Conservation (phyloP, 1,284 basidiomycete species). For the Trametes sp. region DNA sequence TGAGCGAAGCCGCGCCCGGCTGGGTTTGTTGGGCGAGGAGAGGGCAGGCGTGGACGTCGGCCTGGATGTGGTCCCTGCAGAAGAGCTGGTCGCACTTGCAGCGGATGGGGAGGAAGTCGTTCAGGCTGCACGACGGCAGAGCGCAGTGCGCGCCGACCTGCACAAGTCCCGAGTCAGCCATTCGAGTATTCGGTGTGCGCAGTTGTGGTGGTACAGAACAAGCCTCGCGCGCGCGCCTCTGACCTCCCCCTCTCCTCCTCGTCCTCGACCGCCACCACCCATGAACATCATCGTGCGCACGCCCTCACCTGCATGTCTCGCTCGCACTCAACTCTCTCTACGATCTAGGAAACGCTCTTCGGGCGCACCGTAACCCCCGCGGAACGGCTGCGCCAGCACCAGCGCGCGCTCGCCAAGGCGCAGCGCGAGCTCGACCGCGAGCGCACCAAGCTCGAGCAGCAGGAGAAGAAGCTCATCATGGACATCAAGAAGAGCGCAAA, state of each 20-base stretch:
- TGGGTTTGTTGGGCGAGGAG: conserved; percentile 26
- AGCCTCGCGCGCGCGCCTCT: conserved; percentile 9
- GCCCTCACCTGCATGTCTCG: neutral
- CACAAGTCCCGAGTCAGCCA: conserved; percentile 32
- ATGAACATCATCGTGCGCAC: conserved; percentile 79
- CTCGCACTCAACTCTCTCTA: neutral
- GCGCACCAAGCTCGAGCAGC: conserved; percentile 91
- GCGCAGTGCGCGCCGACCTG: conserved; percentile 63
- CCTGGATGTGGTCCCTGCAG: conserved; percentile 64
- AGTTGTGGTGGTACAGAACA: neutral
- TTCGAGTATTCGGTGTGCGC: conserved; percentile 10
- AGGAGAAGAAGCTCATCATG: conserved; percentile 91
- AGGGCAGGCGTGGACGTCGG: conserved; percentile 64
- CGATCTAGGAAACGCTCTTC: conserved; percentile 87
- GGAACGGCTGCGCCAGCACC: conserved; percentile 95
- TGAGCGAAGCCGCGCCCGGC: conserved; percentile 26
- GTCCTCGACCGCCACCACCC: conserved; percentile 27
- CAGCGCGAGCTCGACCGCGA: conserved; percentile 98
- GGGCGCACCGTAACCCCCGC: conserved; percentile 95
- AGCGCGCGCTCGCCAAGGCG: conserved; percentile 94
- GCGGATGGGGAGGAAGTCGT: conserved; percentile 72
- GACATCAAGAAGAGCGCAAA: conserved; percentile 99
- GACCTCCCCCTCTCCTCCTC: conserved; percentile 20
- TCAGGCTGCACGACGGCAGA: conserved; percentile 55
- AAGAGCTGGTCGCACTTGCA: conserved; percentile 61